Percentiles rank a stretch among this genome's conserved stretches.
phyloP scores from a whole-genome alignment of 2,329 filamentous ascomycete genomes.

The Verticillium klebahnii region DNA sequence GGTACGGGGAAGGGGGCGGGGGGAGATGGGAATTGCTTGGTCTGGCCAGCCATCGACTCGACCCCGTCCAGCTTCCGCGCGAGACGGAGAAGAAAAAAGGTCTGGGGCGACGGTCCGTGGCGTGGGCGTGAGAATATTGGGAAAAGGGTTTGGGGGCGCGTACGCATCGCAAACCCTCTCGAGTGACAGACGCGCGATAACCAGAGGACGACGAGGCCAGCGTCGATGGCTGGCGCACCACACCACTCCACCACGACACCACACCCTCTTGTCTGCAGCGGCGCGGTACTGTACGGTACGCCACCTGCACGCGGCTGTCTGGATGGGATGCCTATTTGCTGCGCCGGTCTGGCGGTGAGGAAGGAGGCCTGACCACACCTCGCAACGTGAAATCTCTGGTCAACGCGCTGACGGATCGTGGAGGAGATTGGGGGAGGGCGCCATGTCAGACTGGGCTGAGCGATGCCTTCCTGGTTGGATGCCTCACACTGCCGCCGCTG shows the following conservation, averaged over 20 bases:
- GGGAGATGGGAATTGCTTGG: background rate
- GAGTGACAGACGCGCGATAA: no score
- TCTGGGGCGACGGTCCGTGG: background rate
- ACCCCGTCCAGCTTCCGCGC: background rate
- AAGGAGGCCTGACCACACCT: background rate
- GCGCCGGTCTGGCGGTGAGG: conserved; percentile 3
- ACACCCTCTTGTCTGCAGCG: background rate
- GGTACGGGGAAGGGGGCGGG: background rate
- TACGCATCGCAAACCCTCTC: no score
- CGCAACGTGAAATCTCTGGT: background rate
- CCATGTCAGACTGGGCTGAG: background rate
- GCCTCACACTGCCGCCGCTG: background rate
- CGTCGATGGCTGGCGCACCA: no score
- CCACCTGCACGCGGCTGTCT: conserved; percentile 1
- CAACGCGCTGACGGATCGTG: background rate
- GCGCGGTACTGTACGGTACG: background rate
- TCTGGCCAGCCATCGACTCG: background rate
- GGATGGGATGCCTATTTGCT: conserved; percentile 1
- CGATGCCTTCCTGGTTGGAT: background rate
- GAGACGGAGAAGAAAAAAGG: background rate
- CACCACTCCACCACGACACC: background rate
- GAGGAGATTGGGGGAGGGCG: background rate
- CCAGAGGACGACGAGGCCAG: no score
- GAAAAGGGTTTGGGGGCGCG: background rate
- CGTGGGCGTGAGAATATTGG: background rate